phyloP scores from a whole-genome alignment of 495 filamentous ascomycete species.

The Chaetomium cochliodes region DNA sequence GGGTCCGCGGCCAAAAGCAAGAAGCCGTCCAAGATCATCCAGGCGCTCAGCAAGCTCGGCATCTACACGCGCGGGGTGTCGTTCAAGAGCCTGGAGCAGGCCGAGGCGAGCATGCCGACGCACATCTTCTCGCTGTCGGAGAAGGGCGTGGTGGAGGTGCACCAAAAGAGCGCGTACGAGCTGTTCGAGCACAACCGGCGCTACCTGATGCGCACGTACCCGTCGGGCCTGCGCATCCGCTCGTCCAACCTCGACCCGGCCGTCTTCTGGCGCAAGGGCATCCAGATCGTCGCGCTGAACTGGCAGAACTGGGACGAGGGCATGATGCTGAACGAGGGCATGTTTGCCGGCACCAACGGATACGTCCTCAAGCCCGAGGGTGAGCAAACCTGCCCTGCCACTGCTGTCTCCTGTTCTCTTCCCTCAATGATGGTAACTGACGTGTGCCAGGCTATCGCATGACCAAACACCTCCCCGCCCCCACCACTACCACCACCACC shows the following conservation, averaged over 20 bases:
- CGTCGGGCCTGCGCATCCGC: conserved; percentile 73
- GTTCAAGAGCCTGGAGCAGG: conserved; percentile 65
- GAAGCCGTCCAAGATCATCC: conserved; percentile 67
- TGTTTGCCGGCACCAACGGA: conserved; percentile 79
- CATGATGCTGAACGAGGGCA: conserved; percentile 93
- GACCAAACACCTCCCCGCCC: conserved; percentile 1
- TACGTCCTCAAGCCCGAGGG: conserved; percentile 83
- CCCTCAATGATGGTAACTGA: too few species aligned
- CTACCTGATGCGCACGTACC: conserved; percentile 86
- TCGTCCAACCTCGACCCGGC: conserved; percentile 85
- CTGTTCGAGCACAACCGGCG: conserved; percentile 81
- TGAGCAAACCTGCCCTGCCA: conserved; percentile 12
- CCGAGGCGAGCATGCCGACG: conserved; percentile 66
- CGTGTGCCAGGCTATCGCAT: conserved; percentile 14
- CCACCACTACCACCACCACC: not conserved
- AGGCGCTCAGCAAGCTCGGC: conserved; percentile 68
- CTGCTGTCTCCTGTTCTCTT: not conserved
- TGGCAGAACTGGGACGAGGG: conserved; percentile 90
- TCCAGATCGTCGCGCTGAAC: conserved; percentile 90
- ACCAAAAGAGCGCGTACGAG: conserved; percentile 56
- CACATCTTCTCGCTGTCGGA: conserved; percentile 90
- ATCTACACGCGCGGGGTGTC: conserved; percentile 80
- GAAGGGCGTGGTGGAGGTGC: conserved; percentile 67
- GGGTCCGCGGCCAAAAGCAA: conserved; percentile 36
- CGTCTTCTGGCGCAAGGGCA: conserved; percentile 82